phyloP scores from a whole-genome alignment of 768 basidiomycete species.

The Paxillus ammoniavirescens region DNA sequence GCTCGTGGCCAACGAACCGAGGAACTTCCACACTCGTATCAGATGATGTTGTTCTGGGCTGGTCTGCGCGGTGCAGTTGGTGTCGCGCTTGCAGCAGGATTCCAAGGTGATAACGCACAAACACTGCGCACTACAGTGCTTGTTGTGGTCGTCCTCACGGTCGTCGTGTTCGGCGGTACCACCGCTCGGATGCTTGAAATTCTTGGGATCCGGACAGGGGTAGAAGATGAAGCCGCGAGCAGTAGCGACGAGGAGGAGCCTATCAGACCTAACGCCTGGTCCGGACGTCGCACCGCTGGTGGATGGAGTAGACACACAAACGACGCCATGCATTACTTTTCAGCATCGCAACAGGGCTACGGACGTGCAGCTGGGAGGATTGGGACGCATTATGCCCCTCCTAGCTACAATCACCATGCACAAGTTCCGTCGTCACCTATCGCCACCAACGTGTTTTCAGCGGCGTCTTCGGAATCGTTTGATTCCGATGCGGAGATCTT shows the following conservation, averaged over 20 bases:
- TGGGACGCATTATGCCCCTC: constrained; percentile 55
- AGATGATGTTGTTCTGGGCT: constrained; percentile 99
- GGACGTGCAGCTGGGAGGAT: constrained; percentile 42
- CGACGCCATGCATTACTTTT: constrained; percentile 40
- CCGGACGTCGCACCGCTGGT: constrained; percentile 32
- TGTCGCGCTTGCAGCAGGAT: constrained; percentile 94
- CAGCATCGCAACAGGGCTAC: constrained; percentile 23
- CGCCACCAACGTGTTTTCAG: constrained; percentile 50
- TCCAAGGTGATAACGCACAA: constrained; percentile 90
- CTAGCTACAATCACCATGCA: constrained; percentile 63
- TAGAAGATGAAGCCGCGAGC: constrained; percentile 85
- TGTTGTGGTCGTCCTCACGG: constrained; percentile 92
- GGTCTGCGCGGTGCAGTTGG: constrained; percentile 96
- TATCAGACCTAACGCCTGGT: constrained; percentile 33
- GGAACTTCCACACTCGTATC: constrained; percentile 95
- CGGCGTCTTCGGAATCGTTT: constrained; percentile 71
- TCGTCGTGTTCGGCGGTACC: constrained; percentile 95
- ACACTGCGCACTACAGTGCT: constrained; percentile 92
- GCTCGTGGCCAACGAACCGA: constrained; percentile 83
- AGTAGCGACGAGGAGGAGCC: constrained; percentile 49
- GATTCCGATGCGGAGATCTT: constrained; percentile 81
- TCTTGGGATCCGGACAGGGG: constrained; percentile 91
- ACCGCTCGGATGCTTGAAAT: constrained; percentile 96
- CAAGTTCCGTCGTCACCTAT: constrained; percentile 23
- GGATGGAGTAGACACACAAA: constrained; percentile 46